Evolutionary conservation across 208 protist species (phyloP), one percentile per base, ranked within the genome.

Genomic region (Trypanosoma brucei): DNA sequence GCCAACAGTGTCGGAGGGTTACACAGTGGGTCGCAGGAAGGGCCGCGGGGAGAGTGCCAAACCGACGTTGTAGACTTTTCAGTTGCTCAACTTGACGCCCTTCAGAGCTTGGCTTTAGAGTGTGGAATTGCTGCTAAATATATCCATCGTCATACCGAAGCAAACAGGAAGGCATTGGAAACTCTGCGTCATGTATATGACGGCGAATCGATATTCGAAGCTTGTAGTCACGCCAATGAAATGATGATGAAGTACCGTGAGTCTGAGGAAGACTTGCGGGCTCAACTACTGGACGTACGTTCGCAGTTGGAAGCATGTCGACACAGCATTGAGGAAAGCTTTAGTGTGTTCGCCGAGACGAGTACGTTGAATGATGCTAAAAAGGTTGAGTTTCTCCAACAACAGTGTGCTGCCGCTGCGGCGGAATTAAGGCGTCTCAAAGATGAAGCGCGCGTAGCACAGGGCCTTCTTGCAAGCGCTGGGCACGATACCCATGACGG

Each of bases 161-260:
- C 48, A 31, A 61, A 22, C 34, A 55, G 13, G 42, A 62, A 57
- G 55, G 33, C 39, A 39, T 48, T 62, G 36, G 48, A 69, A 30
- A 34, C 57, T 42, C 31, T 69, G n/a, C 36, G 52, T n/a, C 49
- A 54, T 50, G n/a, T 69, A 3, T 57, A 40, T 42, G 55, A 37
- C 34, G 56, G 64, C 30, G 6, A 48, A 31, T 55, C 54, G 38
- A 42, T 69, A 9, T 3, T 69, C 30, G 64, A 69, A 30, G 64
- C 49, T 34, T 69, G 48, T 37, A 30, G 44, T 40, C 46, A 31
- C n/a, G 31, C 64, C 2, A 55, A 40, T 44, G 56, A 56, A 30
- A 56, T 62, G 45, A n/a, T 69, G 37, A 5, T 58, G 36, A 48
- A 57, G 39, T 35, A 11, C 11, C 46, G 64, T 7, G 46, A 54